phyloP scores from a whole-genome alignment of 75 land plant genomes.

The Selaginella tamariscina region DNA sequence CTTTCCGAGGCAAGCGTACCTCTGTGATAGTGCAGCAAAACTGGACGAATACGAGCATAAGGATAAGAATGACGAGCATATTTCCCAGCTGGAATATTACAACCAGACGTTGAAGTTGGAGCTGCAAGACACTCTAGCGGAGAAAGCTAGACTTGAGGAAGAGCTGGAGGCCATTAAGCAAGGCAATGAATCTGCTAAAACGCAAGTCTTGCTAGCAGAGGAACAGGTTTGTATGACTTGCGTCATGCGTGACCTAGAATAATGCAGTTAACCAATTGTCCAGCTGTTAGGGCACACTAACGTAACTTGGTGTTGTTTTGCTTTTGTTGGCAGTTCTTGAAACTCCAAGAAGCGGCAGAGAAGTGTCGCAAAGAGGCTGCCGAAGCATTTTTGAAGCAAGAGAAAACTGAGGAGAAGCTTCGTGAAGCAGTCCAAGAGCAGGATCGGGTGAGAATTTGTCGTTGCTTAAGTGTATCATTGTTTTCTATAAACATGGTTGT shows the following conservation, averaged over 20 bases:
- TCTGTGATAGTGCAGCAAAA: background rate
- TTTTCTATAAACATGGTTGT: background rate
- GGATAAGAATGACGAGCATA: background rate
- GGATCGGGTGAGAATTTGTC: background rate
- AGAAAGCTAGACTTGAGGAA: background rate
- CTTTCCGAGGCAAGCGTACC: too few species aligned
- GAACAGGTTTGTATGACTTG: conserved; percentile 10
- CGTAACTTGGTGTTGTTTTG: background rate
- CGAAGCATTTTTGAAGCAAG: background rate
- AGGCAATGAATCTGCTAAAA: conserved; percentile 1
- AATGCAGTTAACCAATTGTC: too few species aligned
- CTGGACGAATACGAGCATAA: background rate
- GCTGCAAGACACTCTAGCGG: background rate
- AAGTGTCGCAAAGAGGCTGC: background rate
- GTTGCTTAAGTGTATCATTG: background rate
- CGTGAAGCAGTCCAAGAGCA: conserved; percentile 1
- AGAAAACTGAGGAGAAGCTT: conserved; percentile 1
- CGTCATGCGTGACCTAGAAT: too few species aligned
- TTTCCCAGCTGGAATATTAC: conserved; percentile 2
- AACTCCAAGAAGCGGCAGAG: background rate
- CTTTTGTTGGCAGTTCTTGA: background rate
- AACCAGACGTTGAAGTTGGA: conserved; percentile 14
- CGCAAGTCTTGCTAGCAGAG: background rate
- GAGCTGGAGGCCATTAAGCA: too few species aligned
- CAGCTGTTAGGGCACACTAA: too few species aligned